These are phyloP conservation scores for Ulota crispa DNA, from an alignment of 225 moss, liverwort and hornwort species.

Conservation along the genomic window DNA sequence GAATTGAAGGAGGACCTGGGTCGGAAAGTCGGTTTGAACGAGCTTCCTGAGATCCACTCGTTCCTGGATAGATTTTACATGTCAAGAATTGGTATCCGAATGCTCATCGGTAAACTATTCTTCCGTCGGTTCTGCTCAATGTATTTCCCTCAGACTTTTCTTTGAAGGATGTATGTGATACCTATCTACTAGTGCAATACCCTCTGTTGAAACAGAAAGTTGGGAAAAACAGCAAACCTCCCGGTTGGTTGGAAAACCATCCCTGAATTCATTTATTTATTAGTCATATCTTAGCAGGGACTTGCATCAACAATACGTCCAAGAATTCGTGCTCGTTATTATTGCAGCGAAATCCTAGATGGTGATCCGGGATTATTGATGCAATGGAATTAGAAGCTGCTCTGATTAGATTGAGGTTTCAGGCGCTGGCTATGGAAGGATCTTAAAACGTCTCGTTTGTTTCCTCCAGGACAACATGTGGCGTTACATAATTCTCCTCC, in stretches of 20 bases:
- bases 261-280: not conserved
- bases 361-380: conserved; percentile 1
- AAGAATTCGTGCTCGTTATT: not conserved
- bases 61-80: conserved; percentile 86
- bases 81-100: conserved; percentile 84
- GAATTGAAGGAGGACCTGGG: conserved; percentile 79
- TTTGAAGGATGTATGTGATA: conserved; percentile 4
- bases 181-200: not conserved
- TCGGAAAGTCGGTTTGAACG: conserved; percentile 72
- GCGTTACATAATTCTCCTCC: conserved; percentile 72
- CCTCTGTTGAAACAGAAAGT: not conserved
- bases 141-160: not conserved
- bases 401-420: not conserved
- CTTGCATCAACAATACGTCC: not conserved
- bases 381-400: not conserved
- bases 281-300: not conserved
- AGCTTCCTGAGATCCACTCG: conserved; percentile 82
- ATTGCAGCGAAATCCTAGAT: not conserved
- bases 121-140: not conserved
- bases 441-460: not conserved
- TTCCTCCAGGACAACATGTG: conserved; percentile 77
- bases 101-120: conserved; percentile 69
- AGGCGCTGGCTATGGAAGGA: not conserved
- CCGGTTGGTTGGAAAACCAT: not conserved
- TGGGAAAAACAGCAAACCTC: not conserved